phyloP scores from a whole-genome alignment of 2,329 filamentous ascomycete genomes.

The Hypomyces rosellus region DNA sequence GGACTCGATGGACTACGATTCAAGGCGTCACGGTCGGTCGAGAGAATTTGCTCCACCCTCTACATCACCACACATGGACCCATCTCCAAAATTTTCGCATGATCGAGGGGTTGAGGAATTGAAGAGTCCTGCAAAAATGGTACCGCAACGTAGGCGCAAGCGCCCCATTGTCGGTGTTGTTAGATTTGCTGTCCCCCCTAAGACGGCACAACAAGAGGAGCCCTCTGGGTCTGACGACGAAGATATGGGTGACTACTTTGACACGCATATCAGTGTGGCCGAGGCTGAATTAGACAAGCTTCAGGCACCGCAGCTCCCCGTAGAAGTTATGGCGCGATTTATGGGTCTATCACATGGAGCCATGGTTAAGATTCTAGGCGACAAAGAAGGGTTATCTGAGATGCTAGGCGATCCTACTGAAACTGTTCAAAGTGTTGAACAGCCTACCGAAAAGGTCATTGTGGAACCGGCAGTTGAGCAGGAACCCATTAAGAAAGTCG shows the following conservation, averaged over 20 bases:
- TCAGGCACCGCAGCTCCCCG: constrained; percentile 33
- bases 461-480: not conserved
- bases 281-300: constrained; percentile 44
- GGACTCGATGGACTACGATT: constrained; percentile 3
- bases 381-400: constrained; percentile 36
- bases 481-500: not conserved
- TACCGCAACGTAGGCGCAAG: constrained; percentile 20
- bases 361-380: constrained; percentile 40
- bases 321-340: constrained; percentile 39
- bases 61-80: not conserved
- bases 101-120: not conserved
- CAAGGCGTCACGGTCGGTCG: not conserved
- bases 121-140: not conserved
- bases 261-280: constrained; percentile 45
- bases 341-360: constrained; percentile 43
- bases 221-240: constrained; percentile 49
- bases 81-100: not conserved
- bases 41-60: not conserved
- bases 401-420: constrained; percentile 33
- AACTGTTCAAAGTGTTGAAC: not conserved
- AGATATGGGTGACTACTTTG: constrained; percentile 51
- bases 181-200: constrained; percentile 35
- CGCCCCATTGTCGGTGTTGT: constrained; percentile 27
- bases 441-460: not conserved
- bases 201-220: constrained; percentile 25